Percentiles rank a stretch among this genome's conserved stretches.
These are phyloP conservation scores for Anethum foeniculum DNA, from an alignment of 140 eudicot genomes.

Conservation along the genomic window DNA sequence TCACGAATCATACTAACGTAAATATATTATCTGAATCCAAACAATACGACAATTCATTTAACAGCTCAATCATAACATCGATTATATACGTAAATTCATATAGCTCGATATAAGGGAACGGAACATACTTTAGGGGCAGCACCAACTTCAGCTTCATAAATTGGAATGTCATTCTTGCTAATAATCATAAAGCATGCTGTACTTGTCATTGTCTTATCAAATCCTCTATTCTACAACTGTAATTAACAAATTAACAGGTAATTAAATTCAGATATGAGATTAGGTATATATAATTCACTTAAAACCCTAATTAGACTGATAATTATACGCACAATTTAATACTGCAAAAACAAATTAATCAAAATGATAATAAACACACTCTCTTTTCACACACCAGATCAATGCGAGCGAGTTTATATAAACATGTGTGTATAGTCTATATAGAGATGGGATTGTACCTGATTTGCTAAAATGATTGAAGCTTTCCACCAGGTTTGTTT, in stretches of 20 bases:
- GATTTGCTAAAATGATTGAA: neutral
- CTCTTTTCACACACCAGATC: neutral
- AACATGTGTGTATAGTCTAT: neutral
- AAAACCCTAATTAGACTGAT: no score
- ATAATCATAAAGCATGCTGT: constrained; percentile 94
- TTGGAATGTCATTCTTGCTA: constrained; percentile 85
- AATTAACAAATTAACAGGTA: neutral
- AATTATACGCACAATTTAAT: neutral
- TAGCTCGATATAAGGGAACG: neutral
- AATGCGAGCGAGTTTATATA: neutral
- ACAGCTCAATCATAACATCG: neutral
- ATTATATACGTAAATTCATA: neutral
- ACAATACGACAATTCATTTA: no score
- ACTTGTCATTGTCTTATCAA: constrained; percentile 53
- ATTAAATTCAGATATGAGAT: neutral
- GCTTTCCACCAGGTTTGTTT: neutral
- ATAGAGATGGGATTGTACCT: neutral
- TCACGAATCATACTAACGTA: no score
- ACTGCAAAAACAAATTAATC: neutral
- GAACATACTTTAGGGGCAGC: constrained; percentile 64
- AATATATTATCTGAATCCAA: neutral
- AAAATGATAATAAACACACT: no score
- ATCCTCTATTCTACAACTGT: constrained; percentile 1
- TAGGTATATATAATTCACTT: no score
- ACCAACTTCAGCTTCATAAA: constrained; percentile 94